These are phyloP conservation scores for Dysphania ambrosioides DNA, from an alignment of 148 eudicot species.

Conservation along the genomic window DNA sequence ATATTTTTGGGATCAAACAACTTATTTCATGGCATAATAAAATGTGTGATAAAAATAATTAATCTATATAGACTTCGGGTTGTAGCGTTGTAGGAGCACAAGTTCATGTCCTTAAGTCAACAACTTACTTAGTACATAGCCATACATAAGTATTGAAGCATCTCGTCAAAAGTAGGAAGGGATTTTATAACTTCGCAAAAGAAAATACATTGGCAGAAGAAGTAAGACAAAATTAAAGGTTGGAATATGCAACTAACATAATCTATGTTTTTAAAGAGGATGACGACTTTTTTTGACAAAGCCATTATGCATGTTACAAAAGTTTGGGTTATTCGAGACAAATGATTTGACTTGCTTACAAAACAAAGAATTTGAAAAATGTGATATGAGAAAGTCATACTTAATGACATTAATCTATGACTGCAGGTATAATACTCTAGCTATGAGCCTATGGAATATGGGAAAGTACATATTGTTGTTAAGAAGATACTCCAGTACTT, in stretches of 20 bases:
- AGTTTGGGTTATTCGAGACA: no score
- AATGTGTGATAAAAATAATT: neutral
- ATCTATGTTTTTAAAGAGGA: no score
- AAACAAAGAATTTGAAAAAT: no score
- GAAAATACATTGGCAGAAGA: no score
- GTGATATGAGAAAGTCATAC: constrained; percentile 1
- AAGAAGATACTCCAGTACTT: neutral
- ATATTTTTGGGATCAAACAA: neutral
- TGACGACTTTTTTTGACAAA: no score
- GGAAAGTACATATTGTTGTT: neutral
- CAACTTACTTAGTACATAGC: neutral
- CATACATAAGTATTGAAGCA: neutral
- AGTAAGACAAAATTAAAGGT: no score
- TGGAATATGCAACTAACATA: no score
- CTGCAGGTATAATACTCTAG: constrained; percentile 4
- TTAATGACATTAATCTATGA: no score
- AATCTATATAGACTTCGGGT: neutral
- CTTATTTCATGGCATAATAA: neutral
- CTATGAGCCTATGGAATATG: neutral
- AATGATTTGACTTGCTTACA: no score
- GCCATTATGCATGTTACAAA: no score
- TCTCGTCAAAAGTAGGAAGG: neutral
- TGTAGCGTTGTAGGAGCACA: neutral
- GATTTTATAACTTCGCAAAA: no score
- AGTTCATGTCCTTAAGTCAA: neutral